Base-by-base conservation (phyloP, 2,329 filamentous ascomycete species). In the Alternaria triticina region DNA sequence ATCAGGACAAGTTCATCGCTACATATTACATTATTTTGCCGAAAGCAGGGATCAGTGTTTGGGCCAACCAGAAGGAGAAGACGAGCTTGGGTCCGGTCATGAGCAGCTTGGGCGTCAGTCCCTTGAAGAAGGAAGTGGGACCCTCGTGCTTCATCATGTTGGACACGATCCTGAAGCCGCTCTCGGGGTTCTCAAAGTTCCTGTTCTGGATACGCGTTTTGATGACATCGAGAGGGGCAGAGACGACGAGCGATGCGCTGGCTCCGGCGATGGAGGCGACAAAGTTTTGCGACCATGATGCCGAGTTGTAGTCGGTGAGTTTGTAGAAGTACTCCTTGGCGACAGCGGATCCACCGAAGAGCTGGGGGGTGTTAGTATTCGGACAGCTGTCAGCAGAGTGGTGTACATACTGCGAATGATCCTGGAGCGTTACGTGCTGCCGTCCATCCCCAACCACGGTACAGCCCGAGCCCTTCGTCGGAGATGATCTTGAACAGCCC, bases 71-170 rank as follows among this genome's bases (percentile, higher is more conserved):
- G 90, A 99, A 99, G 65, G 94, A 97, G 86, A 99, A 99, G 67
- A 98, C 96, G 65, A 99, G 88, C 88, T 99, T 99, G 68, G 96
- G 96, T 23, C 96, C 96, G 15, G 96, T 99, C 96, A 99, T 99
- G 77, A 99, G 87, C 69, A 99, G 89, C 91, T 99, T 99, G 67
- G 96, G 96, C 54, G 94, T 91, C 69, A 99, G 83, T 46, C 96
- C 96, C 89, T 99, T 99, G 89, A 99, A 99, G 88, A 99, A 98
- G 75, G 91, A 90, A 15, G 86, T 84, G 62, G 91, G 79, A 22
- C 95, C 96, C 83, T 99, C 96, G 73, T 97, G 89, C 85, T 90
- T 92, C 69, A 92, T 88, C 96, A 99, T 99, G 81, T 94, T 97
- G 68, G 89, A 87, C 66, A 99, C 84, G 74, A 99, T 98, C 76